A percentile compares a stretch with the other conserved stretches of the same genome.
Evolutionary conservation across 2,329 filamentous ascomycete species (phyloP).

Genomic region (Phialocephala subalpina): DNA sequence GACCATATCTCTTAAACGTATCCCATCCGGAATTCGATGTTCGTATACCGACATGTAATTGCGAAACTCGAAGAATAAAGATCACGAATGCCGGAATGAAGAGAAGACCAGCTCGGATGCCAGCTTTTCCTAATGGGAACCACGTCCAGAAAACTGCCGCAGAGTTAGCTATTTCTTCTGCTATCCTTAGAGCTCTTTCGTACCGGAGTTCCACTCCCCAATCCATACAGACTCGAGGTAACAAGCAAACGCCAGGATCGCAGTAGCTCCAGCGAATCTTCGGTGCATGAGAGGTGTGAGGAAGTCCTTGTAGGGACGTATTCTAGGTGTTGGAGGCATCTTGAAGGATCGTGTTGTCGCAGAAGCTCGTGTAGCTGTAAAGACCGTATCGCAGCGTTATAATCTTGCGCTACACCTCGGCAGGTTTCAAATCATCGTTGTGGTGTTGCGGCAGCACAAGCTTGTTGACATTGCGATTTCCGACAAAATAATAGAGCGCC

Average conservation of each 20-base stretch:
- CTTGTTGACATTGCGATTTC: constrained; percentile 37
- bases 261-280: constrained; percentile 82
- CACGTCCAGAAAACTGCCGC: constrained; percentile 79
- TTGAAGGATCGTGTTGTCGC: constrained; percentile 14
- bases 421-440: constrained; percentile 33
- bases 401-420: constrained; percentile 20
- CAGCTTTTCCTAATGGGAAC: constrained; percentile 82
- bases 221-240: constrained; percentile 77
- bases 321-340: constrained; percentile 44
- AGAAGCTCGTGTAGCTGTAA: constrained; percentile 22
- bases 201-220: constrained; percentile 74
- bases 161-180: not conserved
- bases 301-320: constrained; percentile 69
- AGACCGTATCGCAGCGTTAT: constrained; percentile 25
- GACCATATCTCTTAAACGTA: constrained; percentile 65
- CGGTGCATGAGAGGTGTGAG: constrained; percentile 88
- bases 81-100: constrained; percentile 80
- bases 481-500: constrained; percentile 34
- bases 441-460: constrained; percentile 22
- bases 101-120: constrained; percentile 77
- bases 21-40: constrained; percentile 74
- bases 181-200: constrained; percentile 40
- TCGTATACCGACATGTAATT: constrained; percentile 78
- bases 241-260: constrained; percentile 73
- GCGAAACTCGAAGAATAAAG: constrained; percentile 85